Base-by-base conservation (phyloP, 768 basidiomycete genomes). In the Trametes sanguinea region DNA sequence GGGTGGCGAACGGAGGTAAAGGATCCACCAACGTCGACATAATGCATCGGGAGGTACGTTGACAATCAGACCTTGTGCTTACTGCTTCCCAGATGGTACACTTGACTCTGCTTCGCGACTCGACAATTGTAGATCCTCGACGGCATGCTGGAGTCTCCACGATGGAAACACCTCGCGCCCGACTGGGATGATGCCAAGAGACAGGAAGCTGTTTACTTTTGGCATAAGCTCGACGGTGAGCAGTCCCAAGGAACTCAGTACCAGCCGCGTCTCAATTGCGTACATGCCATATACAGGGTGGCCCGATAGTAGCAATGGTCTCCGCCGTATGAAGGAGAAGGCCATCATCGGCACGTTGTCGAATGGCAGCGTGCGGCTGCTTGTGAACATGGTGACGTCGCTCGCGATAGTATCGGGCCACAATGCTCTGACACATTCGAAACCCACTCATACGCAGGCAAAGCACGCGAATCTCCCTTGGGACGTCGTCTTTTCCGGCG, bases 401-500 rank as follows among this genome's bases (percentile, higher is more conserved):
- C 29, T 7, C 27, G 10, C 13, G 16, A 6, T 10, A 14, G 5
- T 6, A 43, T n/a, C 4, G 42, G 4, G 14, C 42, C 6, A 13
- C 42, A 11, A 11, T 7, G 14, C 14, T 4, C 14, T 5, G 42
- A 43, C 16, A n/a, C n/a, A n/a, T n/a, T 43, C 35, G 35, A 37
- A 30, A 17, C 54, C 44, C 8, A 29, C 30, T 16, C 47, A 33
- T 42, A 29, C 27, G 13, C 54, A 88, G 87, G 86, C 88, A 1
- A 88, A 85, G 71, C 72, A 82, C 57, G 82, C 85, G 2, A 75
- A 80, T 16, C 73, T 89, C 3, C 86, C 87, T 0, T 88, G 85
- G 87, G 86, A 89, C 59, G 76, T 77, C 1, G 72, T 89, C 22
- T 79, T 90, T 57, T 86, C 86, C 0, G 75, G 81, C 1, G 85